Evolutionary conservation across 257 asterid species (phyloP).

Genomic region (Leptodermis oblonga): DNA sequence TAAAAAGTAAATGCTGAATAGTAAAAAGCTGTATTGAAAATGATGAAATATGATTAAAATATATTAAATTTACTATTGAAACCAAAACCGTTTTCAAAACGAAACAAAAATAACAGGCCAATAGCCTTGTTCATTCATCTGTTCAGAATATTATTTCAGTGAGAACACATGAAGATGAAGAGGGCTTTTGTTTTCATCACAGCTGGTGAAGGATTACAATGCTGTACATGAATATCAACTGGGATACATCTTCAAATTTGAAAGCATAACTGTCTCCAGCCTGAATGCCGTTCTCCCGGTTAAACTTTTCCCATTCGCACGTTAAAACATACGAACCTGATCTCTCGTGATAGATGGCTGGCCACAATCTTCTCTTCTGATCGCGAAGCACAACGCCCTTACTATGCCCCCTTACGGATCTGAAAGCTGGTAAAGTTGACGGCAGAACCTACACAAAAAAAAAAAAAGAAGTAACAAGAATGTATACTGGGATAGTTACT

Average conservation of each 20-base stretch:
- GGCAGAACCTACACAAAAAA: slow-evolving; percentile 24
- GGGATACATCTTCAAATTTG: not conserved
- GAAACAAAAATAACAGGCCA: no score
- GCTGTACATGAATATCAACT: slow-evolving; percentile 8
- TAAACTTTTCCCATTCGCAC: slow-evolving; percentile 17
- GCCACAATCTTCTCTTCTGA: slow-evolving; percentile 16
- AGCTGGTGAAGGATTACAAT: slow-evolving; percentile 9
- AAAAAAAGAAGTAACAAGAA: not conserved
- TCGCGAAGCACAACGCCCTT: slow-evolving; percentile 13
- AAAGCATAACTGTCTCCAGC: slow-evolving; percentile 23
- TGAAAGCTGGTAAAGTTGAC: slow-evolving; percentile 3
- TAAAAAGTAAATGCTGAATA: no score
- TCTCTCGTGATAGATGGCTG: slow-evolving; percentile 11
- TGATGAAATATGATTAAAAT: no score
- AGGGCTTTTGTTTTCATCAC: no score
- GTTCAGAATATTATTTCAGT: not conserved
- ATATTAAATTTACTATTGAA: no score
- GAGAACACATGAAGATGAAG: no score
- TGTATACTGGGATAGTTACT: not conserved
- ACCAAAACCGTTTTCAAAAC: no score
- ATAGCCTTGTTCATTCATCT: no score
- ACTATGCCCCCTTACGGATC: not conserved
- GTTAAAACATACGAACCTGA: slow-evolving; percentile 8
- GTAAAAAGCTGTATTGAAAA: no score
- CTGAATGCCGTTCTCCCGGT: slow-evolving; percentile 10